A percentile compares a stretch with the other conserved stretches of the same genome.
These are phyloP conservation scores for Malus fusca DNA, from an alignment of 306 rosid genomes.

Conservation along the genomic window DNA sequence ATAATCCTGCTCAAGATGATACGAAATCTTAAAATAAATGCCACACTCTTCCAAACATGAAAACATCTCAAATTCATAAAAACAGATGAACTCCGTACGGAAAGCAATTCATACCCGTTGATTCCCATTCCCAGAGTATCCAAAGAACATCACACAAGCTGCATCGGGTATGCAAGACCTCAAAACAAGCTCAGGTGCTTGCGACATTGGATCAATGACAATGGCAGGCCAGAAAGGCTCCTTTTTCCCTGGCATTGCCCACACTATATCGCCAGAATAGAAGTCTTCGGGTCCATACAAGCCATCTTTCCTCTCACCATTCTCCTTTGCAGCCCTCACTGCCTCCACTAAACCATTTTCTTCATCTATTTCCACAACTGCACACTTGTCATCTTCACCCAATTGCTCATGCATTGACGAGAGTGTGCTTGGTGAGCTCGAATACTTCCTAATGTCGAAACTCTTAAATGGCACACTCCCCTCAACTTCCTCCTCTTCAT, in stretches of 20 bases:
- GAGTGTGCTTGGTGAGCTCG: conserved; percentile 37
- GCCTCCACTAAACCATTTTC: conserved; percentile 28
- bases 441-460: conserved; percentile 38
- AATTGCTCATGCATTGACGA: conserved; percentile 30
- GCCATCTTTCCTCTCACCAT: conserved; percentile 37
- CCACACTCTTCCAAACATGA: conserved; percentile 13
- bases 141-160: conserved; percentile 98
- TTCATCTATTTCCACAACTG: conserved; percentile 35
- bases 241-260: conserved; percentile 93
- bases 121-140: conserved; percentile 66
- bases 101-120: conserved; percentile 60
- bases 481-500: conserved; percentile 24
- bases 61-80: conserved; percentile 5
- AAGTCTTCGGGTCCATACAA: conserved; percentile 89
- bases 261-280: conserved; percentile 84
- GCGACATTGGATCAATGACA: conserved; percentile 85
- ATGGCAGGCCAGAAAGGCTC: conserved; percentile 99
- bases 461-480: conserved; percentile 23
- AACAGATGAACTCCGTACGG: conserved; percentile 10
- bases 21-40: conserved; percentile 22
- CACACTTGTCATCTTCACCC: conserved; percentile 38
- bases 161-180: conserved; percentile 88
- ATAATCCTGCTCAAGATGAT: conserved; percentile 72
- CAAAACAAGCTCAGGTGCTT: conserved; percentile 91
- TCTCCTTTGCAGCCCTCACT: conserved; percentile 22